Base-by-base conservation (phyloP, 1,139 yeast species). In the Debaryomyces singareniensis region DNA sequence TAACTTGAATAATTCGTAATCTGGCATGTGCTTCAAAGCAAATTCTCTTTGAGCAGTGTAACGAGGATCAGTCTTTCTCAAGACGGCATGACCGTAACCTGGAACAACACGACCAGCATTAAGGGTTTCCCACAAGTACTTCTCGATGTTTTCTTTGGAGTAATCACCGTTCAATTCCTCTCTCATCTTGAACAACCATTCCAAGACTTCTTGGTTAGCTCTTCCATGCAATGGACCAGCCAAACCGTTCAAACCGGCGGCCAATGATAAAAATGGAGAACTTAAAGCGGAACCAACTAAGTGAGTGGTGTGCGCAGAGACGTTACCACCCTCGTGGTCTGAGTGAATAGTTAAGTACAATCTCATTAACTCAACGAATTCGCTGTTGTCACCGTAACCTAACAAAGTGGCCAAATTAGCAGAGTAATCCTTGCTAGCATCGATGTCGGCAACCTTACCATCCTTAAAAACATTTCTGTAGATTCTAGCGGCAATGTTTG, bases 171-270 rank as follows among this genome's bases (percentile, higher is more conserved):
- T 71, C 48, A 86, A 73, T 56, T 74, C 84, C 38, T 73, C 71
- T 66, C 76, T 76, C 78, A 87, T 78, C 59, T 80, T 80, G 61
- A 82, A 73, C 55, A 89, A 75, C 83, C 95, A 89, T 65, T 87
- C 87, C 55, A 89, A 78, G 38, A 89, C 97, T 70, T 89, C 97
- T 70, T 89, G 97, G 71, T 89, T 89, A 46, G 97, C 97, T 66
- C 94, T 80, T 44, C 97, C 97, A 65, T 89, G 97, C 57, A 89
- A 77, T 44, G 97, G 97, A 61, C 97, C 97, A 38, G 97, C 97
- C 56, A 89, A 76, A 64, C 97, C 97, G 68, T 85, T 84, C 59
- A 89, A 69, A 61, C 96, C 96, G 35, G 96, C 96, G 40, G 96
- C 81, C 49, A 85, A 78, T 28, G 96, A 83, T 53, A 89, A 73